Conservation (phyloP, 2,329 filamentous ascomycete species). For the Tolypocladium endophyticum region DNA sequence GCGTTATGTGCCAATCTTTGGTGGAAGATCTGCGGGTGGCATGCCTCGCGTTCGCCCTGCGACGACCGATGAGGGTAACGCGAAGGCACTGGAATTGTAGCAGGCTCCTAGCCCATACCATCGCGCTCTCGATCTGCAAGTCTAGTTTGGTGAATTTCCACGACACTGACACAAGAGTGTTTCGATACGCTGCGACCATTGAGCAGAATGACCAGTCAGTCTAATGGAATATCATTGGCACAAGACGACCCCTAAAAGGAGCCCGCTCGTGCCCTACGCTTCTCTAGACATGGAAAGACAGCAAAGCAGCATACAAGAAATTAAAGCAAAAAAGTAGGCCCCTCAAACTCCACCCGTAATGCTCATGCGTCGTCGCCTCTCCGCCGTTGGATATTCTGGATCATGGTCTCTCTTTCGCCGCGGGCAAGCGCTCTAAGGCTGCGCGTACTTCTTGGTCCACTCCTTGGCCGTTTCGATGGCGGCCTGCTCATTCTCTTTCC, state of each 20-base stretch:
- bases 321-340: conserved; percentile 5
- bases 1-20: neutral
- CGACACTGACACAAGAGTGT: neutral
- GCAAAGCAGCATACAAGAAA: conserved; percentile 5
- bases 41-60: neutral
- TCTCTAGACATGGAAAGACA: conserved; percentile 1
- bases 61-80: neutral
- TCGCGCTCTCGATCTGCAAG: neutral
- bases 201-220: neutral
- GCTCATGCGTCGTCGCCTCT: conserved; percentile 7
- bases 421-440: conserved; percentile 23
- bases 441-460: conserved; percentile 81
- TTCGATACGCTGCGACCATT: neutral
- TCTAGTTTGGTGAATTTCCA: neutral
- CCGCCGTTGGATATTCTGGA: neutral
- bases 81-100: neutral
- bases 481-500: conserved; percentile 91
- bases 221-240: neutral
- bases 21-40: neutral
- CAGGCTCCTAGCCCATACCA: neutral
- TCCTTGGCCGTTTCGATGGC: conserved; percentile 87
- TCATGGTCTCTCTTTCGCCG: neutral
- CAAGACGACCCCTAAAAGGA: neutral
- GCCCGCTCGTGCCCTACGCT: neutral
- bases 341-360: conserved; percentile 13